These are phyloP conservation scores for Phaeomoniella chlamydospora DNA, from an alignment of 2,329 filamentous ascomycete genomes.

Conservation along the genomic window DNA sequence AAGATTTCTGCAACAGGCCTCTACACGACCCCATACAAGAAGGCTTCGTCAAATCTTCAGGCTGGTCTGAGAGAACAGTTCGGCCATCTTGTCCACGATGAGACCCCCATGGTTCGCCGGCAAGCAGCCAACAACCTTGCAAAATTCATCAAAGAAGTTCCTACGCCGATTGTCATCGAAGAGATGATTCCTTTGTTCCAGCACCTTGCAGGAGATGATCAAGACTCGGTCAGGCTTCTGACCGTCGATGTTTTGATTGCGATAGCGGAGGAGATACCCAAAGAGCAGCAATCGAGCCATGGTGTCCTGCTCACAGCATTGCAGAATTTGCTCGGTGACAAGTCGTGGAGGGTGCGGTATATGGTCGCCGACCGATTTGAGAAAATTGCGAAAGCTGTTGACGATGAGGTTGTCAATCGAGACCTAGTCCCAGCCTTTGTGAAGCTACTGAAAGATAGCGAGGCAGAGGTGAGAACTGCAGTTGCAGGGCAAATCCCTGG, in stretches of 20 bases:
- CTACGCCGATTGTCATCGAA: slow-evolving; percentile 76
- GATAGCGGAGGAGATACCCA: slow-evolving; percentile 91
- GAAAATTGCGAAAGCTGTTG: slow-evolving; percentile 98
- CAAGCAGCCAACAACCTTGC: slow-evolving; percentile 92
- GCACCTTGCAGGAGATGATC: slow-evolving; percentile 88
- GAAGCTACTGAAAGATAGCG: slow-evolving; percentile 92
- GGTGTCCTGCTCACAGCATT: slow-evolving; percentile 82
- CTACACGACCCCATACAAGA: slow-evolving; percentile 85
- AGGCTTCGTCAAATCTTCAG: slow-evolving; percentile 75
- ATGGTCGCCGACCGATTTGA: slow-evolving; percentile 99
- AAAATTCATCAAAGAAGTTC: slow-evolving; percentile 97
- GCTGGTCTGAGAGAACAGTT: slow-evolving; percentile 88
- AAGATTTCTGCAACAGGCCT: slow-evolving; percentile 97
- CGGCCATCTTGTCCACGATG: slow-evolving; percentile 84
- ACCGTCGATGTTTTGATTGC: slow-evolving; percentile 94
- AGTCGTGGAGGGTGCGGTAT: slow-evolving; percentile 97
- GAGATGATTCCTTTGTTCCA: slow-evolving; percentile 99
- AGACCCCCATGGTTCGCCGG: slow-evolving; percentile 97
- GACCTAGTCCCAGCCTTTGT: slow-evolving; percentile 95
- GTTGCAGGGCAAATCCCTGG: slow-evolving; percentile 96
- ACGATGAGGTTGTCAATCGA: slow-evolving; percentile 86
- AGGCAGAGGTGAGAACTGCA: slow-evolving; percentile 92
- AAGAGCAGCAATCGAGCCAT: slow-evolving; percentile 94
- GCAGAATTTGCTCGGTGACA: slow-evolving; percentile 91
- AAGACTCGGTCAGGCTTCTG: slow-evolving; percentile 89